A percentile compares a stretch with the other conserved stretches of the same genome.
Conservation (phyloP, 2,329 filamentous ascomycete species). For the Fusarium vanettenii region DNA sequence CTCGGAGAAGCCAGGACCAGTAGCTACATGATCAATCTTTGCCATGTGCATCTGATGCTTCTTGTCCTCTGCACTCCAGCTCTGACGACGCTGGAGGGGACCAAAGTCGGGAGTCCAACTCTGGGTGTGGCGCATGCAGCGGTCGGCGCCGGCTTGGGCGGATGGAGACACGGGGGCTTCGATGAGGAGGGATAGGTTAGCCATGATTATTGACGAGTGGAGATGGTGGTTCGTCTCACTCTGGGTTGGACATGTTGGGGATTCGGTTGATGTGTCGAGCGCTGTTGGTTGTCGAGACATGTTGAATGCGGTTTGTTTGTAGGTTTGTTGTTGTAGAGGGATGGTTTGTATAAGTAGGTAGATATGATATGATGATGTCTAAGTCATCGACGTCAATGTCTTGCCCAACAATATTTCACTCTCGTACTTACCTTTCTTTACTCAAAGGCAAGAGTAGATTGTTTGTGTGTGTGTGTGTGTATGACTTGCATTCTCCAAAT, state of each 20-base stretch:
- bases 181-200: constrained; percentile 10
- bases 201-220: not conserved
- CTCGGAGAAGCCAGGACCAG: constrained; percentile 58
- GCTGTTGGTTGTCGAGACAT: constrained; percentile 34
- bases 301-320: not conserved
- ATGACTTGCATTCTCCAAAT: constrained; percentile 7
- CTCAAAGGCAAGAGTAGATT: not conserved
- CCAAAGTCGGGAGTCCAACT: constrained; percentile 59
- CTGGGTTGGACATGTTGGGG: constrained; percentile 17
- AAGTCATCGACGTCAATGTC: constrained; percentile 6
- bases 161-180: constrained; percentile 27
- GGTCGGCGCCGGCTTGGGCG: constrained; percentile 44
- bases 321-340: not conserved
- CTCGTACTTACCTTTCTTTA: constrained; percentile 2
- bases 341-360: constrained; percentile 7
- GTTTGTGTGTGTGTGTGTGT: not conserved
- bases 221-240: constrained; percentile 1
- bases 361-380: not conserved
- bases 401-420: not conserved
- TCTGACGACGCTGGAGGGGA: constrained; percentile 56
- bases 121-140: constrained; percentile 49
- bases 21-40: constrained; percentile 50
- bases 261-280: constrained; percentile 19
- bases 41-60: constrained; percentile 64
- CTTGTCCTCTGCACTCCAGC: constrained; percentile 65